These are phyloP conservation scores for Paraleonurus japonicus DNA, from an alignment of 257 asterid genomes.

Conservation along the genomic window DNA sequence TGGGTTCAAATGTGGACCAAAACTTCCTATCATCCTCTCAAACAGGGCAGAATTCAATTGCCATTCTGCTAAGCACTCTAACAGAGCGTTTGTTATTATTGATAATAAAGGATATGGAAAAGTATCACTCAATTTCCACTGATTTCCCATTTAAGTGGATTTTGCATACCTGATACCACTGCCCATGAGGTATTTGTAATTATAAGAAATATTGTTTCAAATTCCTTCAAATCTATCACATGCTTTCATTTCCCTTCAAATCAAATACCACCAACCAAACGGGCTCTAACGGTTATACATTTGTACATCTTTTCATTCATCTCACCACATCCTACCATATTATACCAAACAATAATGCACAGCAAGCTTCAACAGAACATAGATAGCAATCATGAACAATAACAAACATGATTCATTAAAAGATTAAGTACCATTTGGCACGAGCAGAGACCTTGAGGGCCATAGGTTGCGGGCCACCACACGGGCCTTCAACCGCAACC, in stretches of 20 bases:
- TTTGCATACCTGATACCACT: too few species aligned
- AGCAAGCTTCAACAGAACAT: neutral
- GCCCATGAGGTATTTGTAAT: too few species aligned
- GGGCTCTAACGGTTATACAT: neutral
- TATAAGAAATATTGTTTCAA: too few species aligned
- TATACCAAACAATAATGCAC: neutral
- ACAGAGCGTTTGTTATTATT: too few species aligned
- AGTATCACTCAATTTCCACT: too few species aligned
- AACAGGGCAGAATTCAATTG: neutral
- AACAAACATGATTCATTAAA: neutral
- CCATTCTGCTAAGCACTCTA: neutral
- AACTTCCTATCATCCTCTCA: neutral
- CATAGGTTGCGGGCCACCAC: conserved; percentile 82
- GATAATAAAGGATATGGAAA: too few species aligned
- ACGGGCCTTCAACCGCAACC: conserved; percentile 84
- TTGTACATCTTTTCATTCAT: neutral
- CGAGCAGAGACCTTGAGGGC: conserved; percentile 71
- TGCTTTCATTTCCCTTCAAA: too few species aligned
- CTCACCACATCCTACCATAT: neutral
- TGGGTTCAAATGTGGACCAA: neutral
- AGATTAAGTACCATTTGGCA: conserved; percentile 72
- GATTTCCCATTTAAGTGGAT: too few species aligned
- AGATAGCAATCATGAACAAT: neutral
- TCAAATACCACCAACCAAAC: too few species aligned
- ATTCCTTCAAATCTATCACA: too few species aligned